Percentiles rank a stretch among this genome's conserved stretches.
These are phyloP conservation scores for Thozetella sp. DNA, from an alignment of 495 filamentous ascomycete species.

Conservation along the genomic window DNA sequence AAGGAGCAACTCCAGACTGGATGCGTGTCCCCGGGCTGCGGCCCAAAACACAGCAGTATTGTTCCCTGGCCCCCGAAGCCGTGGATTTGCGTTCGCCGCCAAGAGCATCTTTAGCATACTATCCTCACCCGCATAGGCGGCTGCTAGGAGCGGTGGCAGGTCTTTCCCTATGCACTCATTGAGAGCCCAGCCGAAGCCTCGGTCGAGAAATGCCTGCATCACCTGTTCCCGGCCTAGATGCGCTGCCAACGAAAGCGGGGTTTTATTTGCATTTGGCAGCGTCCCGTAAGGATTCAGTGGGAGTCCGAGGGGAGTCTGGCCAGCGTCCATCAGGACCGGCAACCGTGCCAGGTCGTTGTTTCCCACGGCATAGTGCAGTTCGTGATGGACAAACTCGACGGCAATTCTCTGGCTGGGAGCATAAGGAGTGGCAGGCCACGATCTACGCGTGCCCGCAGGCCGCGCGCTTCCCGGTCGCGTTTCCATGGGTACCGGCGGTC, in stretches of 20 bases:
- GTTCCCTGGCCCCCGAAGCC: background rate
- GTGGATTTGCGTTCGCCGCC: background rate
- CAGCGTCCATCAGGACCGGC: background rate
- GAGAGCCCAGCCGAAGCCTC: background rate
- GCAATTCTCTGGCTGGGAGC: background rate
- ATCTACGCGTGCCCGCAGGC: background rate
- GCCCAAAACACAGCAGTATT: background rate
- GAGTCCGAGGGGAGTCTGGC: background rate
- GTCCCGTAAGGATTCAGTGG: background rate
- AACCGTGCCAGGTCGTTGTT: background rate
- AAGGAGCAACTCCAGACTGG: conserved; percentile 62
- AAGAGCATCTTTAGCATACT: background rate
- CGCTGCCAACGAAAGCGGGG: background rate
- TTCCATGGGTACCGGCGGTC: too few species aligned
- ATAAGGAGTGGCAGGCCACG: background rate
- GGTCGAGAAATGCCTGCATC: background rate
- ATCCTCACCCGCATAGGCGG: background rate
- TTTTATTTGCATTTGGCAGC: background rate
- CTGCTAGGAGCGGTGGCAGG: background rate
- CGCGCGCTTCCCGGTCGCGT: background rate
- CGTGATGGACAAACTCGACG: background rate
- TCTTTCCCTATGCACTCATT: background rate
- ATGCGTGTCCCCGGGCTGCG: background rate
- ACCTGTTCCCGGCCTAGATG: background rate
- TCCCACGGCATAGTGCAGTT: background rate